phyloP scores from a whole-genome alignment of 1,284 basidiomycete genomes.

The Pseudomicrostroma phylloplanum region DNA sequence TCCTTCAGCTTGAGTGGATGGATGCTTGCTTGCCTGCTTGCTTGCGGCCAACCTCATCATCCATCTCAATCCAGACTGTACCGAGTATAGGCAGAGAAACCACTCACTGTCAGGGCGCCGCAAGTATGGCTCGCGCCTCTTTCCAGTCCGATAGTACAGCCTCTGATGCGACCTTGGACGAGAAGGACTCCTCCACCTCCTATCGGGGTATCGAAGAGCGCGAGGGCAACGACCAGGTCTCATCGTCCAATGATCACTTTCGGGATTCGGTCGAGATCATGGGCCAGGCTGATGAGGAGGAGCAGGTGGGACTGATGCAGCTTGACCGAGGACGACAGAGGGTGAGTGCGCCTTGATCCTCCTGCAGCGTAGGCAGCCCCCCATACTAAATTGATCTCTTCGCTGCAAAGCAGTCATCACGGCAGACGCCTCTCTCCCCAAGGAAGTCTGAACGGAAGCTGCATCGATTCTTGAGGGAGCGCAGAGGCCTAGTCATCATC shows the following conservation, averaged over 20 bases:
- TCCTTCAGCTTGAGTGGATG: too few relatives aligned
- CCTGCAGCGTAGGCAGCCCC: neutral
- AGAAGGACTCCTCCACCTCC: slow-evolving; percentile 2
- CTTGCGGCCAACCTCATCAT: too few relatives aligned
- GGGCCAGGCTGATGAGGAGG: slow-evolving; percentile 23
- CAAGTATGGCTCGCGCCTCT: too few relatives aligned
- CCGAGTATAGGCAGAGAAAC: too few relatives aligned
- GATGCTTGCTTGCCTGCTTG: too few relatives aligned
- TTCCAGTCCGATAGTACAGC: slow-evolving; percentile 22
- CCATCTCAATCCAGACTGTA: too few relatives aligned
- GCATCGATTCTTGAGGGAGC: neutral
- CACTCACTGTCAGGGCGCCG: too few relatives aligned
- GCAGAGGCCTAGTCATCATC: neutral
- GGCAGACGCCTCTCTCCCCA: neutral
- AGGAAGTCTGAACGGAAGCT: too few relatives aligned
- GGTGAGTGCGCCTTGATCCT: neutral
- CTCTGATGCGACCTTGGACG: slow-evolving; percentile 25
- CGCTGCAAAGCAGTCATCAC: neutral
- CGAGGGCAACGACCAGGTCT: neutral
- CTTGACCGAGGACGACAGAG: slow-evolving; percentile 16
- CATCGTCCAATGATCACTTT: slow-evolving; percentile 2
- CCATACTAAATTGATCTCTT: neutral
- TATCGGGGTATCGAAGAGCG: slow-evolving; percentile 15
- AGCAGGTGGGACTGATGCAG: slow-evolving; percentile 34
- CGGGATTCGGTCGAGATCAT: slow-evolving; percentile 11